Percentiles rank a stretch among this genome's conserved stretches.
These are phyloP conservation scores for Apiospora kogelbergensis DNA, from an alignment of 2,329 filamentous ascomycete species.

Conservation along the genomic window DNA sequence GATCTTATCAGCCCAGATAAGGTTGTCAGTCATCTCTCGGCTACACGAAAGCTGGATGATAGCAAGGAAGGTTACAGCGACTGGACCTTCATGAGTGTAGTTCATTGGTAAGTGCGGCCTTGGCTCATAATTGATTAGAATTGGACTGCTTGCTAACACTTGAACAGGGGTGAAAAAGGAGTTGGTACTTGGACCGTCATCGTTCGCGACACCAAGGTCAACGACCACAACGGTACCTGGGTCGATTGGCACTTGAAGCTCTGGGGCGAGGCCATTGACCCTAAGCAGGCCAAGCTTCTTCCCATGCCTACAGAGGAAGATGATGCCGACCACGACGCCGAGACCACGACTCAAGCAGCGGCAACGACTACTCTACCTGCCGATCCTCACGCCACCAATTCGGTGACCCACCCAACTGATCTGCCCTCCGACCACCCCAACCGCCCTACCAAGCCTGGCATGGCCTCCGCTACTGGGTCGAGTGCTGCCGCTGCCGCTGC, in stretches of 20 bases:
- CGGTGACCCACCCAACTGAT: constrained; percentile 27
- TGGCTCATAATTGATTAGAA: too few species aligned
- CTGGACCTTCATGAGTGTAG: constrained; percentile 99
- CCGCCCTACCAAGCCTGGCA: constrained; percentile 54
- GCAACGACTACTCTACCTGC: constrained; percentile 60
- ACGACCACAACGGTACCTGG: constrained; percentile 75
- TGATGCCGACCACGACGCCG: constrained; percentile 75
- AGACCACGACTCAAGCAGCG: constrained; percentile 58
- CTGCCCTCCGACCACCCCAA: constrained; percentile 64
- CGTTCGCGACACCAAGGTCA: constrained; percentile 80
- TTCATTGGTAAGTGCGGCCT: constrained; percentile 71
- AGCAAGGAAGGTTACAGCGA: constrained; percentile 74
- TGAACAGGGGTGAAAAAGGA: constrained; percentile 76
- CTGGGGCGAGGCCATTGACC: constrained; percentile 87
- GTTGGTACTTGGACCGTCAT: constrained; percentile 89
- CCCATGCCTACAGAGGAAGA: constrained; percentile 83
- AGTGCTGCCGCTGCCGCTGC: constrained; percentile 33
- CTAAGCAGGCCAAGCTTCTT: constrained; percentile 67
- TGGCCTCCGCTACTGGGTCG: constrained; percentile 27
- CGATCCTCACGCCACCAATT: constrained; percentile 40
- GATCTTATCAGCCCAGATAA: constrained; percentile 84
- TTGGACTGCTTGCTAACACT: neutral
- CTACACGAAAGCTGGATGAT: constrained; percentile 68
- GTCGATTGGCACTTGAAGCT: constrained; percentile 91
- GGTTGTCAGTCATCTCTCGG: constrained; percentile 80